Conservation (phyloP, 257 asterid genomes). For the Nyctanthes arbortristis region DNA sequence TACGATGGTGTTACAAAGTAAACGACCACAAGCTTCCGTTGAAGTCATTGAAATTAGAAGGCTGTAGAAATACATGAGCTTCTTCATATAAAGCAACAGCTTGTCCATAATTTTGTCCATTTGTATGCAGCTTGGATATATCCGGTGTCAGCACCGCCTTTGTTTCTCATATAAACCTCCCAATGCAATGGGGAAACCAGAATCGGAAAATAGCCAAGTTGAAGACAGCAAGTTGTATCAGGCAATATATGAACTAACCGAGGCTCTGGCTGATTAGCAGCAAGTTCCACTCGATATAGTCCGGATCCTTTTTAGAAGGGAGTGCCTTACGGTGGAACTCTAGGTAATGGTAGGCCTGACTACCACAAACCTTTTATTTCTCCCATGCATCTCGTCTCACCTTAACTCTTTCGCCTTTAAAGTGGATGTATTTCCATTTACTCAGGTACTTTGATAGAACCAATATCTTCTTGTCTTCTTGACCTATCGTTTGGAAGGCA, state of each 20-base stretch:
- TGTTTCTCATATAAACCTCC: neutral
- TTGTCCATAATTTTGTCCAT: neutral
- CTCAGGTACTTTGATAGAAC: slow-evolving; percentile 49
- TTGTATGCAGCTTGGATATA: neutral
- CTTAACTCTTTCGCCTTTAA: slow-evolving; percentile 84
- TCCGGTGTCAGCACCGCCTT: neutral
- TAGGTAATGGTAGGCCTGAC: neutral
- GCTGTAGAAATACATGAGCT: too few species aligned
- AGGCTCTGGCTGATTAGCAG: neutral
- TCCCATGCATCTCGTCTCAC: too few species aligned
- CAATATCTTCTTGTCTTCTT: slow-evolving; percentile 50
- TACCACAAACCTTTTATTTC: too few species aligned
- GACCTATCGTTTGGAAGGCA: slow-evolving; percentile 64
- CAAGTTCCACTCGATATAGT: too few species aligned
- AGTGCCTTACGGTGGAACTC: neutral
- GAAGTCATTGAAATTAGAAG: too few species aligned
- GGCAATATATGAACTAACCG: neutral
- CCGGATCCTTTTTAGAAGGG: neutral
- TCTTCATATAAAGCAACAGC: neutral
- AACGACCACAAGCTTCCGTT: neutral
- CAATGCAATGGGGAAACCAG: neutral
- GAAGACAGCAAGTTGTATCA: neutral
- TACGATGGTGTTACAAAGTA: too few species aligned
- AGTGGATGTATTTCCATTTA: slow-evolving; percentile 82
- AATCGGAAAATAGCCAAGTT: neutral